Evolutionary conservation across 2,329 filamentous ascomycete genomes (phyloP).

Genomic region (Colletotrichum graminicola): DNA sequence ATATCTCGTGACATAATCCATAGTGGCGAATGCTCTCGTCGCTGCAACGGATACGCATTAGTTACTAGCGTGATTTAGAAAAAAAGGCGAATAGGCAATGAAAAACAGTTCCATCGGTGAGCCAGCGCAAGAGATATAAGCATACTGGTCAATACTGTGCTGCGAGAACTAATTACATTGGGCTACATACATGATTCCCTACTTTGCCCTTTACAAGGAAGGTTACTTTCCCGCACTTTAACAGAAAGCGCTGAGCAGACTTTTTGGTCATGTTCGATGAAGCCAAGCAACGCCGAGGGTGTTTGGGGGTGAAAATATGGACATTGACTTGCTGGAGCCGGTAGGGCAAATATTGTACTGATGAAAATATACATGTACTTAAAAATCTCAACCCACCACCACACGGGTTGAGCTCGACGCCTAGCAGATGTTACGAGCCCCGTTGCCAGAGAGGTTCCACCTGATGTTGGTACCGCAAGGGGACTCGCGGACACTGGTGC

Average conservation of each 20-base stretch:
- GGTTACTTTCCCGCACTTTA: neutral
- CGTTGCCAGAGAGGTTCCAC: constrained; percentile 63
- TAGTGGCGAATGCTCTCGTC: no score
- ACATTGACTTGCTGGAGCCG: constrained; percentile 4
- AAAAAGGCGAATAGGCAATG: no score
- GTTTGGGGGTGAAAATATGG: neutral
- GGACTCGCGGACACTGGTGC: constrained; percentile 63
- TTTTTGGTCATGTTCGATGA: neutral
- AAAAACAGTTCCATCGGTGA: no score
- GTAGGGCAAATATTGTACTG: constrained; percentile 19
- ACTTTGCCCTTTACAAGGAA: neutral
- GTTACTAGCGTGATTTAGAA: no score
- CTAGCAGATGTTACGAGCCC: constrained; percentile 56
- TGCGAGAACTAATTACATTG: neutral
- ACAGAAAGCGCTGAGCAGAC: neutral
- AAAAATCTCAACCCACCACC: no score
- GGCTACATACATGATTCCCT: no score
- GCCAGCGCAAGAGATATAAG: no score
- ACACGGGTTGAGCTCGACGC: neutral
- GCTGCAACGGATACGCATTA: no score
- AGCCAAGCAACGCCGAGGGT: neutral
- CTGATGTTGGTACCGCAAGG: constrained; percentile 67
- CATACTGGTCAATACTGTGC: no score
- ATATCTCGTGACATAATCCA: no score
- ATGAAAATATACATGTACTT: no score